These are phyloP conservation scores for Pisolithus orientalis DNA, from an alignment of 768 basidiomycete genomes.

Conservation along the genomic window DNA sequence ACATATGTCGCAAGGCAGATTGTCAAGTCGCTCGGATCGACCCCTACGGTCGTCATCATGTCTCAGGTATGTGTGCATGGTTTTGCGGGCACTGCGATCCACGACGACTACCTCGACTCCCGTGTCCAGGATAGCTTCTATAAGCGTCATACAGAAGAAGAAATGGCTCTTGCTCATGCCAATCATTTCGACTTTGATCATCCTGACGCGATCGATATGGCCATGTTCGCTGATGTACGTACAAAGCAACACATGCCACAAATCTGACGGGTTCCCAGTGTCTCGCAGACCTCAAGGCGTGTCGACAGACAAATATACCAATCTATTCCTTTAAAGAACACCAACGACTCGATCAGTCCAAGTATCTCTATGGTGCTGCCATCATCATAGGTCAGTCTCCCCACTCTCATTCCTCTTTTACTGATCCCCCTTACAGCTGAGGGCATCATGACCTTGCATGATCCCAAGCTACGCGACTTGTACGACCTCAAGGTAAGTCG, in stretches of 20 bases:
- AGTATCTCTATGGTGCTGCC: constrained; percentile 90
- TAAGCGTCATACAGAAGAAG: constrained; percentile 69
- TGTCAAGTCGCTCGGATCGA: constrained; percentile 71
- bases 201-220: constrained; percentile 89
- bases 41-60: constrained; percentile 85
- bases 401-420: not conserved
- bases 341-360: constrained; percentile 70
- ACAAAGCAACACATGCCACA: not conserved
- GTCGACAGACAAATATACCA: constrained; percentile 82
- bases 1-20: constrained; percentile 84
- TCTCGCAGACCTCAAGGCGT: constrained; percentile 76
- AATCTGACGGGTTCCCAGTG: constrained; percentile 45
- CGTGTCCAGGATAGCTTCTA: constrained; percentile 85
- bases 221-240: constrained; percentile 72
- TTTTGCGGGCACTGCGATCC: not conserved
- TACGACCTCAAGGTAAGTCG: constrained; percentile 85
- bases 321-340: constrained; percentile 92
- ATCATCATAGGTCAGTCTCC: constrained; percentile 69
- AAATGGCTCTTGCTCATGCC: constrained; percentile 76
- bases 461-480: constrained; percentile 67
- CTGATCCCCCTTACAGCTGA: constrained; percentile 48
- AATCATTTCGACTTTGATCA: constrained; percentile 86
- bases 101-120: not conserved
- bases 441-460: constrained; percentile 87
- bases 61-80: constrained; percentile 54